Evolutionary conservation across 345 rosid species (phyloP), one percentile per base, ranked within the genome.

Genomic region (Salix viminalis): DNA sequence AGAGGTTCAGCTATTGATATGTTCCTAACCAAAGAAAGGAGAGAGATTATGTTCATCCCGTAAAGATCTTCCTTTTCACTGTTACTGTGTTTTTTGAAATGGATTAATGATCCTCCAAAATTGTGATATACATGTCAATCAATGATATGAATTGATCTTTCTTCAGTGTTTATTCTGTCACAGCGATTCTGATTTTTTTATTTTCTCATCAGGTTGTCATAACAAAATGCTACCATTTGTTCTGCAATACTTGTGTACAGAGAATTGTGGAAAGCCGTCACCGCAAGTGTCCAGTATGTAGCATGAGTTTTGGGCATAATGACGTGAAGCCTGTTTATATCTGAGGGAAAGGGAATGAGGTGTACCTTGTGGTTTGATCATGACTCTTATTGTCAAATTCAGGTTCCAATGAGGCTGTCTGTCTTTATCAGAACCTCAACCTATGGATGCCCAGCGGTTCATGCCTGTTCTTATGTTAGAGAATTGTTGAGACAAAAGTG

Each of bases 251-350:
- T 64, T 96, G 98, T 79, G 87, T 96, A 42, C 97, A 90, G 81
- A 94, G 83, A 82, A 84, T 91, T 66, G 79, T 75, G 19, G 97
- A 82, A 86, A 89, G 87, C 72, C 90, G 98, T 39, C 97, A 91
- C 66, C 90, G 97, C 73, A 96, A 94, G 81, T 96, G 98, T 79
- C 97, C 97, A 14, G 85, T 83, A 5, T 96, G 99, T 76, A 82
- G 89, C 21, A 86, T 92, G 60, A 94, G 92, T 86, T 94, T 96
- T 72, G 97, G 99, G 66, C 82, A 85, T 23, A 96, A 92, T 67
- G 98, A 96, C 72, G 96, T 96, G 54, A 96, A 91, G 75, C 98
- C 97, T 80, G 97, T 96, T 78, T 96, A 96, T 79, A 94, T 96
- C 80, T 96, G 90, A 2, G 32, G 32, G 13, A 30, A 54, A 14